phyloP scores from a whole-genome alignment of 176 grass and related monocot species.

The Lolium multiflorum region DNA sequence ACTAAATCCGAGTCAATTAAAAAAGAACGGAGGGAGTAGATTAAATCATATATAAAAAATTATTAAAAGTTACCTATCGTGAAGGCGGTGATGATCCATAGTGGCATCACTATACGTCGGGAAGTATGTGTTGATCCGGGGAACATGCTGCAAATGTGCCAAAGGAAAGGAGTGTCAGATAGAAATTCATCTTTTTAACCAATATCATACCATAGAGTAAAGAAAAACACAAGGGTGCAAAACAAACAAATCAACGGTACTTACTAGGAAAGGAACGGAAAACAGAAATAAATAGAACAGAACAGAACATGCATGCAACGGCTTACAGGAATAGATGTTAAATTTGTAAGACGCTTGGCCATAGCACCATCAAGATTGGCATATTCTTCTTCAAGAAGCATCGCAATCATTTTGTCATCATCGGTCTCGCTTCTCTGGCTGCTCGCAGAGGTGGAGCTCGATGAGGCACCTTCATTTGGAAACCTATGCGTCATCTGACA shows the following conservation, averaged over 20 bases:
- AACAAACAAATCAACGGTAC: conserved; percentile 8
- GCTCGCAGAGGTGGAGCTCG: conserved; percentile 70
- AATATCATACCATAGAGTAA: neutral
- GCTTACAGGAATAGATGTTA: conserved; percentile 92
- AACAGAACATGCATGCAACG: conserved; percentile 14
- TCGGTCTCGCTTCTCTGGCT: conserved; percentile 65
- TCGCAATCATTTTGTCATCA: conserved; percentile 95
- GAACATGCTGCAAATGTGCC: conserved; percentile 72
- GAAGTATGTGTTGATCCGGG: conserved; percentile 88
- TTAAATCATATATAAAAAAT: conserved; percentile 9
- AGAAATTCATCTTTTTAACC: neutral
- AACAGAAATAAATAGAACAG: conserved; percentile 24
- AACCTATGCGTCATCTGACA: conserved; percentile 55
- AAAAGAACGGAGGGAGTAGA: too few relatives aligned
- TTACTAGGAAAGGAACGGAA: conserved; percentile 20
- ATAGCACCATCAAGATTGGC: conserved; percentile 86
- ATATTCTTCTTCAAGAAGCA: conserved; percentile 97
- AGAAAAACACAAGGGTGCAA: neutral
- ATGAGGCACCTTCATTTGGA: conserved; percentile 72
- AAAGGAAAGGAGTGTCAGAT: conserved; percentile 33
- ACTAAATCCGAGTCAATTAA: too few relatives aligned
- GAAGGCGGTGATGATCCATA: conserved; percentile 88
- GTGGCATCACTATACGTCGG: conserved; percentile 83
- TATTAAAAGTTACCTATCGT: conserved; percentile 70
- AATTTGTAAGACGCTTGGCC: conserved; percentile 83